A percentile compares a stretch with the other conserved stretches of the same genome.
These are phyloP conservation scores for Apostasia shenzhenica DNA, from an alignment of 106 monocot genomes.

Conservation along the genomic window DNA sequence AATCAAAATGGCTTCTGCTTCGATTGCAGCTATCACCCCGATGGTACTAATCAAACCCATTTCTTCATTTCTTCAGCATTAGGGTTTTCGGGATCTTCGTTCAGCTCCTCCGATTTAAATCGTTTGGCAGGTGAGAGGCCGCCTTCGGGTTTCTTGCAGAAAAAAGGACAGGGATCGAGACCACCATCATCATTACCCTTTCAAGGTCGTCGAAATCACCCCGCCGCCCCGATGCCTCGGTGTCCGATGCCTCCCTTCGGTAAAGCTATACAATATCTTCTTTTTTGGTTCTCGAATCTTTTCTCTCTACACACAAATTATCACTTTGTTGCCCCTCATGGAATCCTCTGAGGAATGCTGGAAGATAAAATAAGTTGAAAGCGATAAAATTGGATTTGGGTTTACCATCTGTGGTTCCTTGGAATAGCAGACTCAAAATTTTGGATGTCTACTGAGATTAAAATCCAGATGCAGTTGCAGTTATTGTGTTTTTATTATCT, in stretches of 20 bases:
- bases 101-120: neutral
- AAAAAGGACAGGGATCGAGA: constrained; percentile 42
- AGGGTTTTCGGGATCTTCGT: neutral
- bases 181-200: constrained; percentile 35
- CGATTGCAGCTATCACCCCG: neutral
- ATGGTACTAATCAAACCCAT: neutral
- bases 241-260: constrained; percentile 53
- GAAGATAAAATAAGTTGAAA: no score
- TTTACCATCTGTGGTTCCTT: no score
- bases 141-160: constrained; percentile 26
- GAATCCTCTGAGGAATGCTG: neutral
- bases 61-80: neutral
- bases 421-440: no score
- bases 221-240: constrained; percentile 53
- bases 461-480: no score
- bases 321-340: neutral
- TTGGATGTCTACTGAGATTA: no score
- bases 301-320: neutral
- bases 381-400: no score
- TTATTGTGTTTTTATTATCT: no score
- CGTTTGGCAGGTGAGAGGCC: neutral
- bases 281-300: neutral
- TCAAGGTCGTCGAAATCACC: constrained; percentile 54
- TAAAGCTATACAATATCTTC: constrained; percentile 5
- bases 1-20: constrained; percentile 1